A percentile compares a stretch with the other conserved stretches of the same genome.
These are phyloP conservation scores for Podila epigama DNA, from an alignment of 192 early-diverging fungal genomes.

Conservation along the genomic window DNA sequence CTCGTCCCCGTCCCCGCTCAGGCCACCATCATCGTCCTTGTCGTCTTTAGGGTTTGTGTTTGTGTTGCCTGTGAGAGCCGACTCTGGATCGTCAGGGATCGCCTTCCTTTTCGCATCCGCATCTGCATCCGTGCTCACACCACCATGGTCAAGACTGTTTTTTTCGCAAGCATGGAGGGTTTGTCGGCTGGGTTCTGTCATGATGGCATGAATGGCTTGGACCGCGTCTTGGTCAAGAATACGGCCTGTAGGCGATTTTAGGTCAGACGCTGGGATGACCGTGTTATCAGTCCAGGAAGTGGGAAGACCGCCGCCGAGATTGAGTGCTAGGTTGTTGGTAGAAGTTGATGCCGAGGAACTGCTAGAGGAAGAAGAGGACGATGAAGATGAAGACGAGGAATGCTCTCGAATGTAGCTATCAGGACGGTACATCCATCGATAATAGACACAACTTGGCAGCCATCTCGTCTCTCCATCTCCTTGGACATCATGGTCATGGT, in stretches of 20 bases:
- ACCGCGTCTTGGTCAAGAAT: not conserved
- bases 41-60: not conserved
- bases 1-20: not conserved
- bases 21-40: not conserved
- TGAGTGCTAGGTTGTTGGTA: constrained; percentile 1
- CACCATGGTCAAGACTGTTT: too few relatives aligned
- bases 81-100: too few relatives aligned
- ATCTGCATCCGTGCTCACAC: too few relatives aligned
- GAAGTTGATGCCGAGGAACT: not conserved
- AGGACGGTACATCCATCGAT: constrained; percentile 32
- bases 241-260: not conserved
- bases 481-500: not conserved
- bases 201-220: not conserved
- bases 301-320: too few relatives aligned
- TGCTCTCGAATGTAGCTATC: constrained; percentile 13
- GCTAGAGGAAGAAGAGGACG: not conserved
- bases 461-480: not conserved
- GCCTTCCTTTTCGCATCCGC: too few relatives aligned
- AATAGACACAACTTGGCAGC: constrained; percentile 3
- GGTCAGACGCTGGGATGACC: not conserved
- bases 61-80: too few relatives aligned
- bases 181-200: not conserved
- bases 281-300: not conserved
- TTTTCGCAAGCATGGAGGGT: too few relatives aligned
- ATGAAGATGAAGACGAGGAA: not conserved